phyloP scores from a whole-genome alignment of 306 rosid genomes.

The Leucaena leucocephala region DNA sequence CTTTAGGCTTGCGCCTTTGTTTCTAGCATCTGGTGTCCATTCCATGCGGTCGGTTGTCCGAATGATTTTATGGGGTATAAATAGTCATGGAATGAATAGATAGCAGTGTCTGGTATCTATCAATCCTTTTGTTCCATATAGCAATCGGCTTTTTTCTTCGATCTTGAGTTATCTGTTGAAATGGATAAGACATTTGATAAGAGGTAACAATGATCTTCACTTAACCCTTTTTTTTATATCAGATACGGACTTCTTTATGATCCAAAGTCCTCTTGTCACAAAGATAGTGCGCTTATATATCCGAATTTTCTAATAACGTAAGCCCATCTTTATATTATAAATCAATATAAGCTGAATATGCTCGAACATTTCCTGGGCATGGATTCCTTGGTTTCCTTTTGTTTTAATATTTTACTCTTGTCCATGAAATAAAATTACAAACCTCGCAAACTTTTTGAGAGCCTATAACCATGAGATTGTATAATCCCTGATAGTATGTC shows the following conservation, averaged over 20 bases:
- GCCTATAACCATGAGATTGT: too few relatives aligned
- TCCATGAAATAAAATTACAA: too few relatives aligned
- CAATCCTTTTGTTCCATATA: neutral
- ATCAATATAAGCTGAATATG: too few relatives aligned
- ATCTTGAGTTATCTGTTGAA: neutral
- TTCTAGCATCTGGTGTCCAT: neutral
- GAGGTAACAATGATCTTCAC: neutral
- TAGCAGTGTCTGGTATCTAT: neutral
- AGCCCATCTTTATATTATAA: too few relatives aligned
- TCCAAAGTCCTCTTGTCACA: neutral
- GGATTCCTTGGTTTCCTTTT: too few relatives aligned
- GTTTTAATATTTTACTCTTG: too few relatives aligned
- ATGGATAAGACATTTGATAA: neutral
- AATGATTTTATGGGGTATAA: neutral
- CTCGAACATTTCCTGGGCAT: too few relatives aligned
- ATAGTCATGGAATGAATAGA: neutral
- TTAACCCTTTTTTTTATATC: neutral
- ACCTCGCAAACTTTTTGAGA: too few relatives aligned
- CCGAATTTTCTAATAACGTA: too few relatives aligned
- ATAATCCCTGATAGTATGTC: too few relatives aligned
- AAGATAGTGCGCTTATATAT: neutral
- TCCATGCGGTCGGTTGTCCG: neutral
- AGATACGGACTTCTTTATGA: neutral
- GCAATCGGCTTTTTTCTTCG: neutral
- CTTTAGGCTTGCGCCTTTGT: slow-evolving; percentile 3